These are phyloP conservation scores for Sarocladiaceae sp. DNA, from an alignment of 2,329 filamentous ascomycete genomes.

Conservation along the genomic window DNA sequence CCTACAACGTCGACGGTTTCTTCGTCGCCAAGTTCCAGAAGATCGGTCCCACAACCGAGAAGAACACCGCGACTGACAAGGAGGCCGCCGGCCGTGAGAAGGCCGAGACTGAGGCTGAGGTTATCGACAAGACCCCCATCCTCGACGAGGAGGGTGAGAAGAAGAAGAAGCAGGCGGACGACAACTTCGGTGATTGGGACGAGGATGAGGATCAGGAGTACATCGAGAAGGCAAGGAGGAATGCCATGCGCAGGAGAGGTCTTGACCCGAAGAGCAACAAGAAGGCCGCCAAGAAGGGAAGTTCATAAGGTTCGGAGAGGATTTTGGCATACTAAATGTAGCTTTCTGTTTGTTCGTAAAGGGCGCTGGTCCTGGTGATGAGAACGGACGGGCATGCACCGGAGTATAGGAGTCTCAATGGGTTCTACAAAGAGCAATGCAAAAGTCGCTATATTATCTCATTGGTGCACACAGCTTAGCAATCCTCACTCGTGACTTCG, in stretches of 20 bases:
- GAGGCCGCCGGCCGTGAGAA: conserved; percentile 28
- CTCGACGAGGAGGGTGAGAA: conserved; percentile 42
- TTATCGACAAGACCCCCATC: conserved; percentile 68
- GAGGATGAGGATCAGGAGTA: conserved; percentile 68
- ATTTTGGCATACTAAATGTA: conserved; percentile 9
- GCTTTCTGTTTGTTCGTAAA: not conserved
- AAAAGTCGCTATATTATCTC: conserved; percentile 7
- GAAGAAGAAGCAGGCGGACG: conserved; percentile 25
- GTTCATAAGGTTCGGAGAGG: conserved; percentile 11
- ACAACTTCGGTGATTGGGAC: conserved; percentile 69
- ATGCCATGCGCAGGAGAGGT: conserved; percentile 69
- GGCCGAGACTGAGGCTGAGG: conserved; percentile 28
- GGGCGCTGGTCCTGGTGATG: not conserved
- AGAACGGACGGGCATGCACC: conserved; percentile 4
- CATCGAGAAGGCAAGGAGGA: conserved; percentile 70
- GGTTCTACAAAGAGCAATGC: not conserved
- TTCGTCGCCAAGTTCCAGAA: conserved; percentile 98
- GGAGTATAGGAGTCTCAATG: conserved; percentile 11
- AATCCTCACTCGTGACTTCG: too few species aligned
- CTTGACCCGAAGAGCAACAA: conserved; percentile 61
- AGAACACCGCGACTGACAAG: conserved; percentile 21
- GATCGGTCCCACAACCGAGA: conserved; percentile 68
- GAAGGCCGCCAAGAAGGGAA: conserved; percentile 20
- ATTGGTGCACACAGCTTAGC: too few species aligned
- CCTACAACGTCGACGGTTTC: conserved; percentile 96